Evolutionary conservation across 192 early-diverging fungal species (phyloP).

Genomic region (Kappamyces sp.): DNA sequence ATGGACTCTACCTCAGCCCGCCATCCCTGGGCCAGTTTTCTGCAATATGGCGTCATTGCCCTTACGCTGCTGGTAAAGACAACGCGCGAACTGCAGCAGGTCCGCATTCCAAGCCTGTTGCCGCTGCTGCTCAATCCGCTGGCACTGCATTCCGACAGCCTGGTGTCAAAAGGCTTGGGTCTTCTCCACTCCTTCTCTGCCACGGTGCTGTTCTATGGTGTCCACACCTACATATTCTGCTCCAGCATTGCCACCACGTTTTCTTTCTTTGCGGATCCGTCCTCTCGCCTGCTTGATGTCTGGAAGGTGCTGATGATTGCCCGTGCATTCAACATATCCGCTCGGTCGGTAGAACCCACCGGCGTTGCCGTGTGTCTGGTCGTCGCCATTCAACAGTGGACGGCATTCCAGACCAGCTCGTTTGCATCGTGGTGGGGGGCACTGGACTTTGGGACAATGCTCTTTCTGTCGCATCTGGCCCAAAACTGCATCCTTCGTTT

Average conservation of each 20-base stretch:
- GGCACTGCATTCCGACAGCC: neutral
- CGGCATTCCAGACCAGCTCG: neutral
- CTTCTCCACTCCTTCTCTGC: conserved; percentile 2
- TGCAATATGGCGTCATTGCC: neutral
- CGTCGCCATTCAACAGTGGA: neutral
- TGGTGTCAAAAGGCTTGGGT: neutral
- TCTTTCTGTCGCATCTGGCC: conserved; percentile 11
- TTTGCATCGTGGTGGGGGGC: neutral
- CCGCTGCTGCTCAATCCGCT: conserved; percentile 28
- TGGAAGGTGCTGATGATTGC: conserved; percentile 16
- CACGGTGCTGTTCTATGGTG: neutral
- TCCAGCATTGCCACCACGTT: conserved; percentile 2
- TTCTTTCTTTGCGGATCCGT: neutral
- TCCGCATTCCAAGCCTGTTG: conserved; percentile 18
- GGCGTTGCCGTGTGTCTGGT: conserved; percentile 3
- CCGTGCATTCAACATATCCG: conserved; percentile 17
- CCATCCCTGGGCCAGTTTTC: neutral
- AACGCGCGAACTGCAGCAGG: conserved; percentile 23
- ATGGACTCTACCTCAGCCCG: no score
- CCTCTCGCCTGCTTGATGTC: neutral
- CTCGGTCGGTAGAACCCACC: neutral
- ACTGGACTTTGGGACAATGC: conserved; percentile 13
- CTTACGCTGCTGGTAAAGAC: neutral
- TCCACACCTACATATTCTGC: neutral
- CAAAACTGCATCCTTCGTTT: conserved; percentile 11